A percentile compares a stretch with the other conserved stretches of the same genome.
phyloP scores from a whole-genome alignment of 768 basidiomycete genomes.

The Psilocybe subaeruginosa region DNA sequence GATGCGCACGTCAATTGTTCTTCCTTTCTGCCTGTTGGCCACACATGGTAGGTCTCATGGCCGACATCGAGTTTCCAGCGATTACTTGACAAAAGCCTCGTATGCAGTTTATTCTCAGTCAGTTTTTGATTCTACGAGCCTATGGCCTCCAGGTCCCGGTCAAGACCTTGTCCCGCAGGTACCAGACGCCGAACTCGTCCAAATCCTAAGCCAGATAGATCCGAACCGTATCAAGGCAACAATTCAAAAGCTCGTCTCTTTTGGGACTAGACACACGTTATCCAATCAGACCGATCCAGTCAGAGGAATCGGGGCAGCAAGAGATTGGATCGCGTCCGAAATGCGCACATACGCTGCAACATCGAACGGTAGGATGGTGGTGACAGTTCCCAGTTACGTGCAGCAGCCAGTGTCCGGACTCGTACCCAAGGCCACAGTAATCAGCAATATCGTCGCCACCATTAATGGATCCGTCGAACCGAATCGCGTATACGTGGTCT shows the following conservation, averaged over 20 bases:
- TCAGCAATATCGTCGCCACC: constrained; percentile 55
- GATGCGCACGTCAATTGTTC: not conserved
- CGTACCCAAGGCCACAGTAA: constrained; percentile 45
- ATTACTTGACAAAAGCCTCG: not conserved
- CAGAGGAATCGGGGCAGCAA: constrained; percentile 56
- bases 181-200: constrained; percentile 44
- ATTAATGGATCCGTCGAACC: constrained; percentile 51
- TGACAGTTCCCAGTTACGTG: constrained; percentile 48
- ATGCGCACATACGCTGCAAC: constrained; percentile 41
- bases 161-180: constrained; percentile 40
- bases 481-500: constrained; percentile 54
- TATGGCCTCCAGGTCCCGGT: constrained; percentile 56
- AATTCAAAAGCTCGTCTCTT: constrained; percentile 55
- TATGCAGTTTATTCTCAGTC: constrained; percentile 18
- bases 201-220: constrained; percentile 49
- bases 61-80: not conserved
- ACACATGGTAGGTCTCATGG: not conserved
- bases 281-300: constrained; percentile 55
- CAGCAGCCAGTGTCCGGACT: constrained; percentile 33
- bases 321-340: constrained; percentile 56
- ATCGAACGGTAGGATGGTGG: constrained; percentile 43
- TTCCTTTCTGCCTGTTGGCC: not conserved
- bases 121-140: constrained; percentile 1
- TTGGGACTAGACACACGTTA: constrained; percentile 56
- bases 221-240: constrained; percentile 46